phyloP scores from a whole-genome alignment of 2,329 filamentous ascomycete species.

The Diaporthe citrichinensis region DNA sequence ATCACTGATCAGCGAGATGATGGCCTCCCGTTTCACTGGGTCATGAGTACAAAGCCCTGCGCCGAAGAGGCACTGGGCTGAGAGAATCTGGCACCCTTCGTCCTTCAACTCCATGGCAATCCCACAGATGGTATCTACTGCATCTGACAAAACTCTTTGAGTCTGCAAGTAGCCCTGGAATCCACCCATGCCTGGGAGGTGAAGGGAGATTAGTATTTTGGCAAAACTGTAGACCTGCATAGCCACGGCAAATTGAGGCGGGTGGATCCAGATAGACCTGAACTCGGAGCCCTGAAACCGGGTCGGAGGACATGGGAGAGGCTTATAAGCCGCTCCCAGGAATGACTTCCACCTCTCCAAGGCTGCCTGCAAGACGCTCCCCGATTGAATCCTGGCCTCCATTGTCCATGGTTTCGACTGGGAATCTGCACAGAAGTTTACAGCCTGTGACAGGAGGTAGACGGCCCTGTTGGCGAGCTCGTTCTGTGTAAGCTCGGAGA shows the following conservation, averaged over 20 bases:
- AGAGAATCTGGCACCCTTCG: slow-evolving; percentile 58
- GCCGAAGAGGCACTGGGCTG: slow-evolving; percentile 59
- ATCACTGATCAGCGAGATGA: slow-evolving; percentile 54
- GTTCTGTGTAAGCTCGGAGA: slow-evolving; percentile 59
- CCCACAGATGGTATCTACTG: slow-evolving; percentile 63
- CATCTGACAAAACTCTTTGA: slow-evolving; percentile 60
- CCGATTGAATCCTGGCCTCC: slow-evolving; percentile 35
- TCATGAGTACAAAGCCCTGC: slow-evolving; percentile 59
- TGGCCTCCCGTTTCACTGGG: slow-evolving; percentile 51
- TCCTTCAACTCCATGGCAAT: slow-evolving; percentile 61
- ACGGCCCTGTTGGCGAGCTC: slow-evolving; percentile 64
- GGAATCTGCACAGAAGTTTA: slow-evolving; percentile 58
- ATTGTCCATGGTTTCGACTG: slow-evolving; percentile 36
- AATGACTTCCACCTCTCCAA: slow-evolving; percentile 49
- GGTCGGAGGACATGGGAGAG: slow-evolving; percentile 52
- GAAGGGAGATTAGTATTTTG: slow-evolving; percentile 65
- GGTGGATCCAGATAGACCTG: slow-evolving; percentile 66
- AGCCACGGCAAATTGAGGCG: slow-evolving; percentile 59
- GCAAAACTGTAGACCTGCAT: slow-evolving; percentile 68
- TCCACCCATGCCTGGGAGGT: slow-evolving; percentile 65
- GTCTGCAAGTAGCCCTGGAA: slow-evolving; percentile 59
- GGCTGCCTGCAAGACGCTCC: slow-evolving; percentile 46
- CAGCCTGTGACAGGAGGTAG: slow-evolving; percentile 65
- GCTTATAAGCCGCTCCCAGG: slow-evolving; percentile 55
- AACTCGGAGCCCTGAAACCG: slow-evolving; percentile 51